These are phyloP conservation scores for Amyloporia xantha DNA, from an alignment of 768 basidiomycete genomes.

Conservation along the genomic window DNA sequence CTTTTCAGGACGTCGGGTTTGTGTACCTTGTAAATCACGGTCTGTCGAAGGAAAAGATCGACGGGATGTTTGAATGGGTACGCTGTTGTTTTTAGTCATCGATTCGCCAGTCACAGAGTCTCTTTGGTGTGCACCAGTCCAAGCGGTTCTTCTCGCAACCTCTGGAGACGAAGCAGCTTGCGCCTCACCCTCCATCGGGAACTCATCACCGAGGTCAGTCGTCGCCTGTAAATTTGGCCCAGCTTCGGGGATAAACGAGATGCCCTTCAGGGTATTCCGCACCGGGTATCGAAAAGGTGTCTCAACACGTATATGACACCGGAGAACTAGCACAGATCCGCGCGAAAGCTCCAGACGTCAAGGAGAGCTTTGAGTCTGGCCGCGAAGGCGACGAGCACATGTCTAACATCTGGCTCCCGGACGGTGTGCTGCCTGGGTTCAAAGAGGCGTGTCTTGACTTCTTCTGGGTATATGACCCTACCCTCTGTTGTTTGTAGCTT, in stretches of 20 bases:
- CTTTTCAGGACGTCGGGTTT: conserved; percentile 31
- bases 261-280: conserved; percentile 24
- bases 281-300: conserved; percentile 26
- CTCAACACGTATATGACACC: conserved; percentile 27
- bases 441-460: conserved; percentile 45
- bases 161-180: conserved; percentile 25
- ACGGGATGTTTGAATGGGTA: conserved; percentile 27
- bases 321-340: conserved; percentile 24
- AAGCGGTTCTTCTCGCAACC: conserved; percentile 27
- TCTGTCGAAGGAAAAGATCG: conserved; percentile 28
- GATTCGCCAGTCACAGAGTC: not conserved
- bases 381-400: conserved; percentile 37
- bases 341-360: conserved; percentile 32
- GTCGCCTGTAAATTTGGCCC: not conserved
- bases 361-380: conserved; percentile 53
- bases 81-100: conserved; percentile 4
- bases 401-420: conserved; percentile 56
- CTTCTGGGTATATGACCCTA: conserved; percentile 32
- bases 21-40: conserved; percentile 24
- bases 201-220: conserved; percentile 24
- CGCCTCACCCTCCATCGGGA: conserved; percentile 30
- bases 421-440: conserved; percentile 46
- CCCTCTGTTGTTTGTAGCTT: too few relatives aligned
- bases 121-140: conserved; percentile 15
- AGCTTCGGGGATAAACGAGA: not conserved